Evolutionary conservation across 2,329 filamentous ascomycete species (phyloP).

Genomic region (Talaromyces atroroseus): DNA sequence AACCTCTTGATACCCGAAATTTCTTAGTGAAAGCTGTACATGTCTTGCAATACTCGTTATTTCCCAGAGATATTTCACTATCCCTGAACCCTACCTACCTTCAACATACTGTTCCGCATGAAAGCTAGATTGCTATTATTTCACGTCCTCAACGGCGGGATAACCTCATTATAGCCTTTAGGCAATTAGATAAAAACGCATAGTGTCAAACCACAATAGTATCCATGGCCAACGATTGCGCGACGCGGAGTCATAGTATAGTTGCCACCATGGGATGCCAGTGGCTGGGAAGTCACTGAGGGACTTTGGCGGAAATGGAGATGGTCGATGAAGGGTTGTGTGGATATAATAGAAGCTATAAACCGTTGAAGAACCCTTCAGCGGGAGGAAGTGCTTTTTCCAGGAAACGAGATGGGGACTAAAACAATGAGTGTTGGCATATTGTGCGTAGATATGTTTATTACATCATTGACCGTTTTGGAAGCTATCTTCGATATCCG

Average conservation of each 20-base stretch:
- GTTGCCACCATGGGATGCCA: constrained; percentile 8
- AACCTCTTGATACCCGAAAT: constrained; percentile 1
- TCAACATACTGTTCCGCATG: constrained; percentile 7
- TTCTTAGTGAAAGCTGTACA: not conserved
- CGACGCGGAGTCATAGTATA: constrained; percentile 6
- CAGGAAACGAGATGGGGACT: too few relatives aligned
- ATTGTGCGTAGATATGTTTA: too few relatives aligned
- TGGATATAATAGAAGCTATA: constrained; percentile 1
- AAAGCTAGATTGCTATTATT: constrained; percentile 5
- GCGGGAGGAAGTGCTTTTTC: not conserved
- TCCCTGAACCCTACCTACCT: constrained; percentile 3
- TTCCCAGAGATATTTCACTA: not conserved
- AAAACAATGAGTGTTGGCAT: too few relatives aligned
- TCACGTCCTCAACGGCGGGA: constrained; percentile 4
- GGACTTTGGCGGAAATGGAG: constrained; percentile 6
- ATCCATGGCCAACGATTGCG: constrained; percentile 3
- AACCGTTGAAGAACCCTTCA: constrained; percentile 5
- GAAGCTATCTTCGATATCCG: too few relatives aligned
- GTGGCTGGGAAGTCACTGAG: constrained; percentile 9
- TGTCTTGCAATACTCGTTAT: not conserved
- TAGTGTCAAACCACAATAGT: constrained; percentile 6
- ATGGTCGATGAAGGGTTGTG: constrained; percentile 4
- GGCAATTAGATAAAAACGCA: constrained; percentile 7
- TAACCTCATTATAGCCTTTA: constrained; percentile 1
- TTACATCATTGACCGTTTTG: too few relatives aligned